A percentile compares a stretch with the other conserved stretches of the same genome.
Evolutionary conservation across 2,329 filamentous ascomycete species (phyloP).

Genomic region (Epichloe gansuensis): DNA sequence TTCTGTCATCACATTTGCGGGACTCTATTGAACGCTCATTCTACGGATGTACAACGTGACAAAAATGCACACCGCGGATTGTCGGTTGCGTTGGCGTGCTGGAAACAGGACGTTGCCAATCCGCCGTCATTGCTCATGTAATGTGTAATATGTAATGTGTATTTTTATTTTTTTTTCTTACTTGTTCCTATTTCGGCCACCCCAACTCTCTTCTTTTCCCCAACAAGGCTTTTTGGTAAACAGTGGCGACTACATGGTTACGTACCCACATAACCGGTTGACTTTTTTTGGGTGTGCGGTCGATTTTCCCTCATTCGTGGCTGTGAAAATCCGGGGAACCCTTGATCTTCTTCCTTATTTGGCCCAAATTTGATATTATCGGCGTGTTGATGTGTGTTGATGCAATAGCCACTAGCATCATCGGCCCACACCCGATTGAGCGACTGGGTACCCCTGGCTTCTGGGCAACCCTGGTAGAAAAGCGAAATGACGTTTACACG

Average conservation of each 20-base stretch:
- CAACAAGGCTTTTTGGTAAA: neutral
- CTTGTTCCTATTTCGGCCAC: neutral
- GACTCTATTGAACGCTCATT: too few relatives aligned
- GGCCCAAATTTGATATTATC: neutral
- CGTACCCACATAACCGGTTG: neutral
- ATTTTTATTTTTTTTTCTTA: neutral
- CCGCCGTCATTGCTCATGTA: neutral
- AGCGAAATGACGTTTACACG: neutral
- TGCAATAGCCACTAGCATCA: neutral
- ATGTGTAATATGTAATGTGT: too few relatives aligned
- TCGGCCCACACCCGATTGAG: neutral
- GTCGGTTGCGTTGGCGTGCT: too few relatives aligned
- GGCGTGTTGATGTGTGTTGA: neutral
- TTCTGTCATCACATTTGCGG: too few relatives aligned
- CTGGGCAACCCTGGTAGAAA: neutral
- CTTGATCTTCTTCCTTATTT: neutral
- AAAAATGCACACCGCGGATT: too few relatives aligned
- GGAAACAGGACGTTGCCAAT: too few relatives aligned
- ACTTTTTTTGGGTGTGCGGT: neutral
- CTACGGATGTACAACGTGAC: too few relatives aligned
- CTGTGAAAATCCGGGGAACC: conserved; percentile 5
- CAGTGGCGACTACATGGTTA: neutral
- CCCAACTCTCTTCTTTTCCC: neutral
- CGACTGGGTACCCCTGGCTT: neutral
- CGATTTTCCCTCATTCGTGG: neutral